Base-by-base conservation (phyloP, 2,329 filamentous ascomycete species). In the Microdochium paspali region DNA sequence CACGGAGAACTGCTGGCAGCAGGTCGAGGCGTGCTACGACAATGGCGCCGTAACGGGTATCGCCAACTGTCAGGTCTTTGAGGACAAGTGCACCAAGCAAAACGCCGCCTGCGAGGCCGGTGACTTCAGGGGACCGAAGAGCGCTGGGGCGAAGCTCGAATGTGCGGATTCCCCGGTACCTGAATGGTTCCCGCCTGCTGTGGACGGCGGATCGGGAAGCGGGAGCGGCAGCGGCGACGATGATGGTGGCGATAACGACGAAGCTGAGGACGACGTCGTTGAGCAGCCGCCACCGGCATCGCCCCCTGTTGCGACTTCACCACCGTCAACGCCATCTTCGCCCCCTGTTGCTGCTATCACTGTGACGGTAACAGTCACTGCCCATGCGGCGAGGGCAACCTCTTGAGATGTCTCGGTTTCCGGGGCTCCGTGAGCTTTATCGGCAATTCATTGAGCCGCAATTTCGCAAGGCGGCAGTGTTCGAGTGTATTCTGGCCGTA, bases 41-140 rank as follows among this genome's bases (percentile, higher is more conserved):
- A 61, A 65, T 5, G 72, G 77, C 2, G 77, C 76, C 12, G 76
- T 82, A 1, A 80, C 79, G 2, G 84, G 84, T 1, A 64, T 66
- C 51, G 64, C 63, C 1, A 76, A 77, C 53, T 90, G 85, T 64
- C 63, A 72, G 44, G 65, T 74, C 28, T 87, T 80, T 80, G 74
- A 80, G 57, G 59, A 64, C 12, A 84, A 83, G 66, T 89, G 85
- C 66, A 61, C 63, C 30, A 61, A 52, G 2, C 66, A 79, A 46
- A 65, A 72, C 55, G 54, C 59, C 7, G 63, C 58, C 3, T 80
- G 77, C 55, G 52, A 59, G n/a, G 57, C 59, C 1, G 61, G 65
- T 1, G 51, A 68, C 48, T 76, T 68, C 47, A 58, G 59, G 5
- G 79, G 78, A 0, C 77, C 77, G 28, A 72, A 73, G 5, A 58